These are phyloP conservation scores for Kodamaea arcana DNA, from an alignment of 1,139 yeast species.

Conservation along the genomic window DNA sequence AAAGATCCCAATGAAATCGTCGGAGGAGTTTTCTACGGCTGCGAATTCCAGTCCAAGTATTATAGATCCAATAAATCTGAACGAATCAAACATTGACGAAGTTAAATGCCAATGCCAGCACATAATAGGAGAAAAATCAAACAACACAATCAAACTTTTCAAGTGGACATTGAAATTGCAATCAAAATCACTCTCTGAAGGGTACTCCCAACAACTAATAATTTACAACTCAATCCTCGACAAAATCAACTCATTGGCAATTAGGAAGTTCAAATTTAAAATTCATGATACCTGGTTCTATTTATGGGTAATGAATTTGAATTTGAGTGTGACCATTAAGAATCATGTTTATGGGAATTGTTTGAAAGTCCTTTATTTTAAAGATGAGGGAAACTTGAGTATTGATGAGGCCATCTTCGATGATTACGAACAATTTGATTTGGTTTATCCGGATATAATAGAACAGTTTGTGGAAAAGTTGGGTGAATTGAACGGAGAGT, in stretches of 20 bases:
- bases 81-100: no score
- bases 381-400: slow-evolving; percentile 5
- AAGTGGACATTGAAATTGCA: slow-evolving; percentile 58
- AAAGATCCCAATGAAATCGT: slow-evolving; percentile 4
- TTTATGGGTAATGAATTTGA: slow-evolving; percentile 21
- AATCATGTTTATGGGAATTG: slow-evolving; percentile 9
- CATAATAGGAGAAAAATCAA: slow-evolving; percentile 31
- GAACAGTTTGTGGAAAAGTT: slow-evolving; percentile 23
- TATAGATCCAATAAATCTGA: background rate
- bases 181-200: slow-evolving; percentile 17
- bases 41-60: background rate
- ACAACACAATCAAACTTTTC: slow-evolving; percentile 33
- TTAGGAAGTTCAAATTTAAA: slow-evolving; percentile 41
- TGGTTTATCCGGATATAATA: slow-evolving; percentile 13
- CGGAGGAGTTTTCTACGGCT: slow-evolving; percentile 19
- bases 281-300: slow-evolving; percentile 10
- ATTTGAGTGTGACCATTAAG: slow-evolving; percentile 15
- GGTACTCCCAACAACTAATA: slow-evolving; percentile 30
- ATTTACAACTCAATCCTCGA: slow-evolving; percentile 40
- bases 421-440: slow-evolving; percentile 17
- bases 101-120: slow-evolving; percentile 20
- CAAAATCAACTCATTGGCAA: slow-evolving; percentile 44
- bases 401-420: slow-evolving; percentile 6
- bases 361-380: slow-evolving; percentile 17
- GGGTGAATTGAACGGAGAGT: slow-evolving; percentile 17